A percentile compares a stretch with the other conserved stretches of the same genome.
phyloP scores from a whole-genome alignment of 2,329 filamentous ascomycete species.

The Zymoseptoria brevis region DNA sequence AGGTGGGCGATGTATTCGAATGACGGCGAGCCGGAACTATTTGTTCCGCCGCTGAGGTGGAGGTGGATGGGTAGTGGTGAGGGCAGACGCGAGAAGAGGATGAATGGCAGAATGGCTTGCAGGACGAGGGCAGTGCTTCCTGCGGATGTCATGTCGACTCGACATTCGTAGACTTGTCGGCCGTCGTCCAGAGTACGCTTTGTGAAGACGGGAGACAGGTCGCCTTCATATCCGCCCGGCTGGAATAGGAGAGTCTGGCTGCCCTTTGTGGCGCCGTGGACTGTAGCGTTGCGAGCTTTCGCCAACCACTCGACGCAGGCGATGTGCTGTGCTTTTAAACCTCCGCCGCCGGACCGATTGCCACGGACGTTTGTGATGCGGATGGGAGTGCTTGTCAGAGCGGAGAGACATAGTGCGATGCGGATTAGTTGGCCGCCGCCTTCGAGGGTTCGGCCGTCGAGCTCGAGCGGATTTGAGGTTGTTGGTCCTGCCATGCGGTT shows the following conservation, averaged over 20 bases:
- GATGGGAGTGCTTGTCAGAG: conserved; percentile 44
- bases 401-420: conserved; percentile 48
- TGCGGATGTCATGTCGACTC: conserved; percentile 40
- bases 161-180: conserved; percentile 27
- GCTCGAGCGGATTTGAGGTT: conserved; percentile 24
- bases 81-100: conserved; percentile 37
- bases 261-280: conserved; percentile 35
- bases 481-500: conserved; percentile 2
- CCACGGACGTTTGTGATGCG: conserved; percentile 48
- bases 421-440: conserved; percentile 56
- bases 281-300: conserved; percentile 39
- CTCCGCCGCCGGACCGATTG: conserved; percentile 43
- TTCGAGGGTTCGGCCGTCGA: conserved; percentile 53
- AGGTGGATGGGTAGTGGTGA: conserved; percentile 28
- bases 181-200: conserved; percentile 9
- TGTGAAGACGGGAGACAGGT: conserved; percentile 16
- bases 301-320: conserved; percentile 48
- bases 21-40: conserved; percentile 48
- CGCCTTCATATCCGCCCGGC: conserved; percentile 16
- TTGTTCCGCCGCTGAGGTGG: conserved; percentile 50
- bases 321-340: conserved; percentile 51
- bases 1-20: conserved; percentile 51
- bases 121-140: conserved; percentile 50
- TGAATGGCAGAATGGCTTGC: conserved; percentile 52
- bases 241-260: conserved; percentile 37